Base-by-base conservation (phyloP, 2,329 filamentous ascomycete species). In the Plenodomus biglobosus region DNA sequence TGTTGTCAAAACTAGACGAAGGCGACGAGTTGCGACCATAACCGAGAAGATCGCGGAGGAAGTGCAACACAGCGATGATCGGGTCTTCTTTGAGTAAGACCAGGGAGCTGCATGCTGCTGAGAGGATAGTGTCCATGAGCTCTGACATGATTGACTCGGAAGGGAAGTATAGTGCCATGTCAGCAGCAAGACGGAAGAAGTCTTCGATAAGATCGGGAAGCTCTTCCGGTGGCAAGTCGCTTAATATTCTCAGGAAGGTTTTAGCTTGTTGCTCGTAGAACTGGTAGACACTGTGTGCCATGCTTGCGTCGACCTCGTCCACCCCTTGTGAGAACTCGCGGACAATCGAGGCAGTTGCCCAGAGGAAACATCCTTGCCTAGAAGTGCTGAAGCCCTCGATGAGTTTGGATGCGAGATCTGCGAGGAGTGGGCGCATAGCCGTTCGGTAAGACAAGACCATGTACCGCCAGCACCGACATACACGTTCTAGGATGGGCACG, bases 381-480 rank as follows among this genome's bases (percentile, higher is more conserved):
- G 92, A 96, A 16, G 83, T 81, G 46, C 87, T 82, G 69, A 99
- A 99, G 3, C 92, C 92, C 55, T 80, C 81, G 1, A 90, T 90
- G 48, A 99, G 82, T 72, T 92, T 95, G 61, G 92, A 88, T 16
- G 94, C 95, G 73, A 99, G 85, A 17, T 85, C 82, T 1, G 88
- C 88, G 38, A 99, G 80, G 38, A 99, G 76, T 19, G 92, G 91
- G 13, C 87, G 84, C 78, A 95, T 95, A 42, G 88, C 88, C 2
- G 87, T 94, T 57, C 94, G 85, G 73, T 97, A 97, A 0, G 92
- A 96, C 50, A 97, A 90, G 34, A 99, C 84, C 89, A 97, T 96
- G 70, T 92, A 88, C 55, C 95, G 85, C 91, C 92, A 99, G 78
- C 90, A 96, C 54, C 92, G 85, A 73, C 92, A 97, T 20, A 99